These are phyloP conservation scores for Papilionanthe hybrid DNA, from an alignment of 116 monocot species.

Conservation along the genomic window DNA sequence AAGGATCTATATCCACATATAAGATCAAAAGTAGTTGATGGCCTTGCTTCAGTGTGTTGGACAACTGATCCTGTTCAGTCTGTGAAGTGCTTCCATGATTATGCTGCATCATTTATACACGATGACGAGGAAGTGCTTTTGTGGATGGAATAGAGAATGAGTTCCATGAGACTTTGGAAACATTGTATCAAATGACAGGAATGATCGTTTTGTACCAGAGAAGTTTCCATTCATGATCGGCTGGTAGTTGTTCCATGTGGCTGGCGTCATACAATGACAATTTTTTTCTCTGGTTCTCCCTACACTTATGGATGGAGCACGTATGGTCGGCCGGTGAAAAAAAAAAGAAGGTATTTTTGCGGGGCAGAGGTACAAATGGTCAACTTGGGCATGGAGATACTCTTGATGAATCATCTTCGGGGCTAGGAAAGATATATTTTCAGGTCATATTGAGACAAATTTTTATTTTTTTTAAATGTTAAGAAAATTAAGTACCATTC, in stretches of 20 bases:
- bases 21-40: conserved; percentile 34
- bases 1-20: conserved; percentile 56
- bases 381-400: conserved; percentile 85
- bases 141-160: too few species aligned
- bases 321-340: conserved; percentile 81
- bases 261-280: conserved; percentile 91
- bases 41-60: conserved; percentile 36
- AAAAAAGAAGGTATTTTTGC: too few species aligned
- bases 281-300: conserved; percentile 61
- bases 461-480: too few species aligned
- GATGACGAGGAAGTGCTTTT: conserved; percentile 39
- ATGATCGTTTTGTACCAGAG: too few species aligned
- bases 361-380: too few species aligned
- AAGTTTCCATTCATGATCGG: background rate
- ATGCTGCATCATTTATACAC: conserved; percentile 32
- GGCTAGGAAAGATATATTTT: too few species aligned
- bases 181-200: too few species aligned
- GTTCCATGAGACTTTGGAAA: too few species aligned
- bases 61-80: conserved; percentile 9
- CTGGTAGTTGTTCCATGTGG: conserved; percentile 90
- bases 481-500: too few species aligned
- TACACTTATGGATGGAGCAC: conserved; percentile 98
- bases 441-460: too few species aligned
- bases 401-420: too few species aligned
- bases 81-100: conserved; percentile 28